Conservation (phyloP, 106 monocot species). For the Posidonia australis region DNA sequence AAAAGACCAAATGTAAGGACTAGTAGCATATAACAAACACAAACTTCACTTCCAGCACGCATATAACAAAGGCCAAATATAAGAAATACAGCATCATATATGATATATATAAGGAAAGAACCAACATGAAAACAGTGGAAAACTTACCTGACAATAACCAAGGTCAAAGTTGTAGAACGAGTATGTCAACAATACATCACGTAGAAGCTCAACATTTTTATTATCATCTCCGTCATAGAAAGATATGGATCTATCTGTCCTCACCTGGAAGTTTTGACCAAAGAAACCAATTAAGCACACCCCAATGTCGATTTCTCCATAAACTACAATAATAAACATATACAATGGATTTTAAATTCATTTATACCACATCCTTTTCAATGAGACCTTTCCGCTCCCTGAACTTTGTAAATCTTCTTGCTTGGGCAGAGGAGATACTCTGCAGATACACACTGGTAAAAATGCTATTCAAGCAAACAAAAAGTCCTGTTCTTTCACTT, state of each 20-base stretch:
- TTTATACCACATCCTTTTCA: slow-evolving; percentile 94
- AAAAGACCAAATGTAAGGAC: no score
- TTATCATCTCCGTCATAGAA: slow-evolving; percentile 98
- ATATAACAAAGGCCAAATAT: background rate
- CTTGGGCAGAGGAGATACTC: slow-evolving; percentile 79
- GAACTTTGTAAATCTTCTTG: slow-evolving; percentile 92
- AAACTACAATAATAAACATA: background rate
- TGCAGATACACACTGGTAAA: slow-evolving; percentile 17
- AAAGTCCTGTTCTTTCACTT: background rate
- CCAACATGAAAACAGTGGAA: background rate
- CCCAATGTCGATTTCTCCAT: background rate
- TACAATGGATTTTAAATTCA: background rate
- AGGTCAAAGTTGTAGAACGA: slow-evolving; percentile 99
- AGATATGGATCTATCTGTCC: slow-evolving; percentile 79
- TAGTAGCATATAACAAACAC: no score
- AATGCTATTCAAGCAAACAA: background rate
- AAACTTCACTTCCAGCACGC: no score
- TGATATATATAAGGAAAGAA: background rate
- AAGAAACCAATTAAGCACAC: background rate
- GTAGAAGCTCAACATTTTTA: slow-evolving; percentile 57
- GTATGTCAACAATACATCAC: slow-evolving; percentile 91
- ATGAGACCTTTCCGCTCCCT: slow-evolving; percentile 89
- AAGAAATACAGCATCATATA: background rate
- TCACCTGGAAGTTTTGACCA: slow-evolving; percentile 46
- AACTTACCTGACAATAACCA: slow-evolving; percentile 89